Base-by-base conservation (phyloP, 495 filamentous ascomycete genomes). In the Cladorrhinum samala region DNA sequence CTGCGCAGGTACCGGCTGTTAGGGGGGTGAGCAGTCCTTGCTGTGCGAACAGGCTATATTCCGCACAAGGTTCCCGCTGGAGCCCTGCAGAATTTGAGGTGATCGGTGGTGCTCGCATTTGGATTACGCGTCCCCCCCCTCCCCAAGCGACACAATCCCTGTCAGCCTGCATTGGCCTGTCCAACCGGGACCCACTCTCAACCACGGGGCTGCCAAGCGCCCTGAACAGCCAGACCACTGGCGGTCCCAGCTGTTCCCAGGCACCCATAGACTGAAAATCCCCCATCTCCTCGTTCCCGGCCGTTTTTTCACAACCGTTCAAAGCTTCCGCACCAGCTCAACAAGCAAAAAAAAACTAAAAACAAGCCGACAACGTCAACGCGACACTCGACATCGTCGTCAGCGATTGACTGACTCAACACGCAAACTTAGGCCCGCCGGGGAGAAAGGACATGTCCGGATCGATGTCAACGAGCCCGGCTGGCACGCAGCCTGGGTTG, bases 51-150 rank as follows among this genome's bases (percentile, higher is more conserved):
- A 61, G 55, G 54, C 57, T 55, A 57, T 57, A n/a, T n/a, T n/a
- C n/a, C n/a, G n/a, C n/a, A n/a, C n/a, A n/a, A n/a, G n/a, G n/a
- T n/a, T n/a, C n/a, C n/a, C n/a, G n/a, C n/a, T n/a, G 49, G 48
- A 19, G 14, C 2, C 14, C 27, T 17, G 19, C 49, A 25, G 30
- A 53, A 53, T 54, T 57, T 44, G 27, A 5, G 51, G 47, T 39
- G 54, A 55, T 54, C 54, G 42, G 53, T 57, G 52, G 40, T 57
- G 56, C 53, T 53, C 49, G 56, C 57, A 58, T 63, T n/a, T 63
- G 60, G 69, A 65, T 72, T 67, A 72, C 71, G 69, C 71, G 68
- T 66, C 68, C 71, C 52, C 60, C 64, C 62, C 54, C 58, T 46
- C 54, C 39, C 49, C 46, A 39, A 63, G 49, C 52, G 50, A 55